Conservation (phyloP, 176 grass and related monocot genomes). For the Oryza longistaminata region DNA sequence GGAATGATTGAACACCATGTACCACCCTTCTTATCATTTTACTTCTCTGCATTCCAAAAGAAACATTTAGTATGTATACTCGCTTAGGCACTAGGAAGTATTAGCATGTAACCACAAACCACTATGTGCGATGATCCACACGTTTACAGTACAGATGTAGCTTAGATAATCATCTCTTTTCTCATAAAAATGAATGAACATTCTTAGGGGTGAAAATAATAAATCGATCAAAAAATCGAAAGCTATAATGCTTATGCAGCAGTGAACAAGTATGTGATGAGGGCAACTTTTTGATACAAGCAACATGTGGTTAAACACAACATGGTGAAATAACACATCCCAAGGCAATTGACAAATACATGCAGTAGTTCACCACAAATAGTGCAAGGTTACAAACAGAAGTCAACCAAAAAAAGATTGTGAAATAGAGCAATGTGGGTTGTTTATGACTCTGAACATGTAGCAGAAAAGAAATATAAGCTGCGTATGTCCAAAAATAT, state of each 20-base stretch:
- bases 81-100: not conserved
- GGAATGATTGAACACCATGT: constrained; percentile 61
- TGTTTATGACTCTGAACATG: not conserved
- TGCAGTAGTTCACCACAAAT: not conserved
- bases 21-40: constrained; percentile 67
- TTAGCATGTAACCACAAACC: not conserved
- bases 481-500: not conserved
- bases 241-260: not conserved
- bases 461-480: not conserved
- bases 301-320: not conserved
- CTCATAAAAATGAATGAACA: not conserved
- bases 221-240: not conserved
- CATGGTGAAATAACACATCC: not conserved
- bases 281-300: not conserved
- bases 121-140: not conserved
- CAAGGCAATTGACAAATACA: not conserved
- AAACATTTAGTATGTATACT: constrained; percentile 13
- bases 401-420: not conserved
- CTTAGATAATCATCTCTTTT: not conserved
- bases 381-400: not conserved
- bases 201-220: not conserved
- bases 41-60: constrained; percentile 57
- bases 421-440: not conserved
- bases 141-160: not conserved
- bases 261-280: not conserved